Evolutionary conservation across 2,329 filamentous ascomycete genomes (phyloP).

Genomic region (Cladorrhinum sp.): DNA sequence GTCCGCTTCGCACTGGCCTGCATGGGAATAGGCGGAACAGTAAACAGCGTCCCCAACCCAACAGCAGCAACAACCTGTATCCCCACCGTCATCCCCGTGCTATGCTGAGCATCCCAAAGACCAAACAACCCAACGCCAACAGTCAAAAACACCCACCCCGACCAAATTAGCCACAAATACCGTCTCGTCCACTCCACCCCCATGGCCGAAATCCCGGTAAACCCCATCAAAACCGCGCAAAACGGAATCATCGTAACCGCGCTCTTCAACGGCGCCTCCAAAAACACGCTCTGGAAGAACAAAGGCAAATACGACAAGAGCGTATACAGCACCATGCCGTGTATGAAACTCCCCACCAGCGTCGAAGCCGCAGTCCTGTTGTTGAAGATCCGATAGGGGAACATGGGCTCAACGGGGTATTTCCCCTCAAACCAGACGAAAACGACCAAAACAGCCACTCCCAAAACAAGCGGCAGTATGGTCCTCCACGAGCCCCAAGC

Average conservation of each 20-base stretch:
- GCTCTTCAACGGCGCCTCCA: not conserved
- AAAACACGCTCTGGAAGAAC: slow-evolving; percentile 34
- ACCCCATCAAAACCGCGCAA: not conserved
- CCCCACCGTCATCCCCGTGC: not conserved
- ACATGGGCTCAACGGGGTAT: slow-evolving; percentile 27
- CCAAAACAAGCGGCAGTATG: slow-evolving; percentile 33
- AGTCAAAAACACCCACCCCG: not conserved
- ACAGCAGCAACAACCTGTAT: not conserved
- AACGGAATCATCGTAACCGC: not conserved
- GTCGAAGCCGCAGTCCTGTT: slow-evolving; percentile 26
- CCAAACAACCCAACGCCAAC: not conserved
- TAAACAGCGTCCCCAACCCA: not conserved
- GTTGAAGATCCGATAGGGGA: slow-evolving; percentile 34
- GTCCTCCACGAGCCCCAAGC: slow-evolving; percentile 35
- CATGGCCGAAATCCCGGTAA: not conserved
- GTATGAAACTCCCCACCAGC: slow-evolving; percentile 29
- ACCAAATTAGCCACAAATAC: not conserved
- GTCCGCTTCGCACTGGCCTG: not conserved
- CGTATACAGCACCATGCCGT: slow-evolving; percentile 32
- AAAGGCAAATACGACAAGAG: slow-evolving; percentile 34
- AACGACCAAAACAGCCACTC: slow-evolving; percentile 26
- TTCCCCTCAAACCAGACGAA: slow-evolving; percentile 33
- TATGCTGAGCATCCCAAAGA: not conserved
- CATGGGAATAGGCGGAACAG: not conserved
- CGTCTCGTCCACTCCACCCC: not conserved